phyloP scores from a whole-genome alignment of 2,329 filamentous ascomycete species.

The Trichoderma brevicompactum region DNA sequence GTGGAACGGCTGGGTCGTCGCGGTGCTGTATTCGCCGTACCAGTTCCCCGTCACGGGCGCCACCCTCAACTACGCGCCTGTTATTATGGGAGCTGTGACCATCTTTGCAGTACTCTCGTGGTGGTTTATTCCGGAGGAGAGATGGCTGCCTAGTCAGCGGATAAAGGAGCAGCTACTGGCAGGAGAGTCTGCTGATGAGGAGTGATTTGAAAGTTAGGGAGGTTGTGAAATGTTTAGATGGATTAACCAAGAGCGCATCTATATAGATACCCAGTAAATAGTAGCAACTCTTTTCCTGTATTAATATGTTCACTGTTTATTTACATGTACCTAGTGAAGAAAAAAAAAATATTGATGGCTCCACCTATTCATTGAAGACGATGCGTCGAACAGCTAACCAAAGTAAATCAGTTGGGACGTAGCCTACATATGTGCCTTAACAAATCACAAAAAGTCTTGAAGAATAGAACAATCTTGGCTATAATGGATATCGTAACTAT shows the following conservation, averaged over 20 bases:
- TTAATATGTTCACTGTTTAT: too few relatives aligned
- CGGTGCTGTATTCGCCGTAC: conserved; percentile 53
- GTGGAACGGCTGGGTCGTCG: conserved; percentile 57
- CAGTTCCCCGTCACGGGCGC: conserved; percentile 49
- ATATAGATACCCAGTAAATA: conserved; percentile 1
- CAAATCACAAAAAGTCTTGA: too few relatives aligned
- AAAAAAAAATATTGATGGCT: too few relatives aligned
- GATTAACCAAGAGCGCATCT: background rate
- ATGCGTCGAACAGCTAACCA: too few relatives aligned
- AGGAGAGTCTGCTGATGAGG: conserved; percentile 21
- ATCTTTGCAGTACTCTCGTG: conserved; percentile 41
- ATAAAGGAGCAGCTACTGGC: conserved; percentile 27
- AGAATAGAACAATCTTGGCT: background rate
- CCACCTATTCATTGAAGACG: too few relatives aligned
- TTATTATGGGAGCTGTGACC: conserved; percentile 56
- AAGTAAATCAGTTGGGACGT: background rate
- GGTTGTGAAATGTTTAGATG: background rate
- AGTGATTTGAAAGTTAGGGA: background rate
- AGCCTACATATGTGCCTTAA: background rate
- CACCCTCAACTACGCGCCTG: conserved; percentile 54
- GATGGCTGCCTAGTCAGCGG: conserved; percentile 27
- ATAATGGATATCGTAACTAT: conserved; percentile 1
- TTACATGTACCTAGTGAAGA: too few relatives aligned
- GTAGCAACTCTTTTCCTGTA: background rate
- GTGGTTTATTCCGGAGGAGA: conserved; percentile 27